These are phyloP conservation scores for Naganishia antarctica DNA, from an alignment of 768 basidiomycete species.

Conservation along the genomic window DNA sequence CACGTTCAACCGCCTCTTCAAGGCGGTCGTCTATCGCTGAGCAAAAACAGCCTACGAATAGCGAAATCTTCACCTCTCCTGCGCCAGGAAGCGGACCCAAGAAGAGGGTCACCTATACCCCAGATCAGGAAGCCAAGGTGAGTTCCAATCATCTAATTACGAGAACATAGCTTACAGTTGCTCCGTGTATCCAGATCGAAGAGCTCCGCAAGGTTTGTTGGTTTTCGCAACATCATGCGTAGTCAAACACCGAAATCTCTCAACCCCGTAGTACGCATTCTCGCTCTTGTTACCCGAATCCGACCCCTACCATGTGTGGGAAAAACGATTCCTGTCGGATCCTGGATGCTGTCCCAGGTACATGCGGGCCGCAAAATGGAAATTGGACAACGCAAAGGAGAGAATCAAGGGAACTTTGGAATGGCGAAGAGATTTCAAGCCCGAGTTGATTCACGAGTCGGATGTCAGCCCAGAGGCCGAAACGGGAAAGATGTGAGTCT, in stretches of 20 bases:
- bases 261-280: conserved; percentile 62
- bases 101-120: conserved; percentile 61
- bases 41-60: conserved; percentile 41
- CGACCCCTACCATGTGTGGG: conserved; percentile 73
- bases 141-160: conserved; percentile 9
- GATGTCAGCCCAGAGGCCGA: conserved; percentile 67
- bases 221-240: background rate
- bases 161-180: background rate
- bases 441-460: conserved; percentile 74
- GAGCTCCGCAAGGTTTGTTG: conserved; percentile 59
- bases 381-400: conserved; percentile 67
- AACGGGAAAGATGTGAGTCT: conserved; percentile 82
- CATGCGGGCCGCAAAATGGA: conserved; percentile 82
- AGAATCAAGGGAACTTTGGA: conserved; percentile 72
- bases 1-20: conserved; percentile 29
- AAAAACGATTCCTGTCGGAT: conserved; percentile 68
- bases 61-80: conserved; percentile 58
- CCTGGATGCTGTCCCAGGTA: conserved; percentile 66
- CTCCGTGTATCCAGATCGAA: conserved; percentile 52
- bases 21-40: conserved; percentile 26
- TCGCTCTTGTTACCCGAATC: conserved; percentile 61
- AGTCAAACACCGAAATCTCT: background rate
- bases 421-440: conserved; percentile 79
- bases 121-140: conserved; percentile 56
- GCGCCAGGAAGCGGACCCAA: conserved; percentile 55